Evolutionary conservation across 2,329 filamentous ascomycete genomes (phyloP), one percentile per base, ranked within the genome.

Genomic region (Fusarium sp.): DNA sequence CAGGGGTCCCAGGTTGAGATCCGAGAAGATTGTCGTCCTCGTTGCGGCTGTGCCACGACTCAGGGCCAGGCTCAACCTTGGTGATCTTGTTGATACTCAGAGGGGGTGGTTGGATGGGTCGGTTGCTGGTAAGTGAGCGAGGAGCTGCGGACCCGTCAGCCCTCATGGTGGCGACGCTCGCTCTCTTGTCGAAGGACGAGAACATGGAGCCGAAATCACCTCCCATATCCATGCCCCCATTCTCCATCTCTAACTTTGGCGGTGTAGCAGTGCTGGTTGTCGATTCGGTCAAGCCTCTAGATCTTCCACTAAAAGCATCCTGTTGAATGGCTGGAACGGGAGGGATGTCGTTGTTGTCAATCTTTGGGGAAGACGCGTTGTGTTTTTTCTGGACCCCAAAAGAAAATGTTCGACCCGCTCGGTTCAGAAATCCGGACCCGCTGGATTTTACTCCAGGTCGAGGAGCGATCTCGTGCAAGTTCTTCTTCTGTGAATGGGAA

Each of bases 121-220:
- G 85, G 60, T 83, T 84, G 9, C 82, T 84, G 2, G 87, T 87
- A 63, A 88, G 79, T 38, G 86, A 85, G 12, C 87, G 84, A 33
- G 83, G 82, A 24, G 82, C 80, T 9, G 81, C 79, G 14, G 79
- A 73, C 17, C 81, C 80, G 39, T 84, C 83, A 26, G 83, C 84
- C 57, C 83, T 85, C 63, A 87, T 69, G 8, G 87, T 88, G n/a
- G 82, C 82, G 55, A 85, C 82, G 75, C 87, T 88, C 28, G 85
- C 82, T 68, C 88, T 83, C 79, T 90, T 90, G 70, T 89, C 87
- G 55, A 89, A 88, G n/a, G 82, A 83, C 17, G 83, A 82, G 45
- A 90, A 84, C 86, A 90, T 88, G 63, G 84, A 88, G 67, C 87
- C 85, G 71, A 90, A 89, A 75, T 90, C 89, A 52, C 88, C 86